Evolutionary conservation across 2,329 filamentous ascomycete species (phyloP), one percentile per base, ranked within the genome.

Genomic region (Clarireedia paspali): DNA sequence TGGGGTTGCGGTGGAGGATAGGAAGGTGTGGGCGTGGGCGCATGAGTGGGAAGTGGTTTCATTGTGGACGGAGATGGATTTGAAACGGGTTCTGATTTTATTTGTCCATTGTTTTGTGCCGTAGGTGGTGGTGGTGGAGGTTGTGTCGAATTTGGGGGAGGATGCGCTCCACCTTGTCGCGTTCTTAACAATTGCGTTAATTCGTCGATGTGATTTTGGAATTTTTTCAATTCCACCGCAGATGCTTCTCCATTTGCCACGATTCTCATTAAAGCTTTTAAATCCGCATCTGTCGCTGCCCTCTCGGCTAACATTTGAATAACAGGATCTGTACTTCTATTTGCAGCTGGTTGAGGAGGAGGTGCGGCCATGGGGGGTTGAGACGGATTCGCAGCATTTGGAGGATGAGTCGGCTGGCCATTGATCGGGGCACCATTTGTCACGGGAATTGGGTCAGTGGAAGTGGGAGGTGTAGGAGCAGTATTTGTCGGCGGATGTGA

Each of bases 261-360:
- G 53, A 88, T 82, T 68, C 89, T 89, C 89, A 94, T 94, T 0
- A 94, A 75, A 38, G 87, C 83, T 56, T 90, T 85, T 9, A 94
- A 74, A 55, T 86, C 78, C 0, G 83, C 79, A 66, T 94, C 87
- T 26, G 81, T 83, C 0, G 86, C 87, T 6, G 89, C 89, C 61
- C 83, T 82, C 64, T 89, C 85, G 0, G 89, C 89, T 26, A 94
- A 74, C 60, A 88, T 83, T 50, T 90, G 85, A 55, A 94, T 92
- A 45, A 94, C 89, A 0, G 88, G 88, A 66, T 92, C 89, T n/a
- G 78, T 73, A 24, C 74, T 72, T 27, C 72, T 71, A 9, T 67
- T 60, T 20, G 61, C 53, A 17, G 60, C 47, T n/a, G 62, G 57
- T 10, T 57, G 46, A n/a, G 56, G 50, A 26, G 59, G 54, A 30